These are phyloP conservation scores for Gaultheria prostrata DNA, from an alignment of 148 eudicot species.

Conservation along the genomic window DNA sequence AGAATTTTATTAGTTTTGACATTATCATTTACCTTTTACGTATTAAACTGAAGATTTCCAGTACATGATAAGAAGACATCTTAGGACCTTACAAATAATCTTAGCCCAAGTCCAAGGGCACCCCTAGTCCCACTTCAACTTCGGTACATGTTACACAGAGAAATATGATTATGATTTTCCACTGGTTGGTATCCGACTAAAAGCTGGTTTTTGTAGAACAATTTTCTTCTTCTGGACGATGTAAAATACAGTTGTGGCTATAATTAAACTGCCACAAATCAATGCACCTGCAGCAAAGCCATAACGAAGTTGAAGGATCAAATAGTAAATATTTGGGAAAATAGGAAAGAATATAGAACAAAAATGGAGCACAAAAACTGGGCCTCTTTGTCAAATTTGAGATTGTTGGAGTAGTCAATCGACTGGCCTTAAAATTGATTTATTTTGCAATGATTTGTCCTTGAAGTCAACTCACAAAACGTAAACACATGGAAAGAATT, in stretches of 20 bases:
- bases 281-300: constrained; percentile 4
- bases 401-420: neutral
- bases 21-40: neutral
- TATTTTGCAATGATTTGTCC: no score
- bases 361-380: neutral
- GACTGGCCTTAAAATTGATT: neutral
- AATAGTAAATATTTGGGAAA: neutral
- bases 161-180: neutral
- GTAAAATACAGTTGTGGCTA: neutral
- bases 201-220: neutral
- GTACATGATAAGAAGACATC: neutral
- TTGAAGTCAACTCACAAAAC: no score
- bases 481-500: no score
- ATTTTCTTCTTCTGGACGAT: neutral
- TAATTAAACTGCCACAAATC: constrained; percentile 2
- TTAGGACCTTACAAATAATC: neutral
- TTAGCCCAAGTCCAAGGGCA: neutral
- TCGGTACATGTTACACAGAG: neutral
- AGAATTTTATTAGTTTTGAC: neutral
- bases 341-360: neutral
- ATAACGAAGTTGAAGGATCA: neutral
- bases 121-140: neutral
- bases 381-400: neutral
- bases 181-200: constrained; percentile 15
- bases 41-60: neutral